These are phyloP conservation scores for Penicillium thymicola DNA, from an alignment of 2,329 filamentous ascomycete genomes.

Conservation along the genomic window DNA sequence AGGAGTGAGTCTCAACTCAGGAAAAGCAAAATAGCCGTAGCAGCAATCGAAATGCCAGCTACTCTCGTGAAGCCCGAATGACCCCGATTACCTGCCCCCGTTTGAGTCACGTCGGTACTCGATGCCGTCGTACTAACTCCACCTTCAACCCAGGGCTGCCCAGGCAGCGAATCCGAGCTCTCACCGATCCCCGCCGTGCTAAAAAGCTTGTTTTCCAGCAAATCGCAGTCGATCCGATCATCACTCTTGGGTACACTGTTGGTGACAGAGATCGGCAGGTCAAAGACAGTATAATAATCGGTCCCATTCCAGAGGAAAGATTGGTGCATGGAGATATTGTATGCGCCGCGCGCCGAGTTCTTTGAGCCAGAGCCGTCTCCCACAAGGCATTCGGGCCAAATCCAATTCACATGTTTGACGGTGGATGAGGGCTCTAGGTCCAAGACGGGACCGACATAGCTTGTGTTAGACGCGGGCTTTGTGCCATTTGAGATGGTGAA, in stretches of 20 bases:
- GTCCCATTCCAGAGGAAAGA: conserved; percentile 64
- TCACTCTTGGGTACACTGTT: conserved; percentile 53
- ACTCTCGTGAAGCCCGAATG: neutral
- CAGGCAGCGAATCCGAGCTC: conserved; percentile 22
- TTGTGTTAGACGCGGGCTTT: conserved; percentile 44
- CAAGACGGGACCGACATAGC: conserved; percentile 62
- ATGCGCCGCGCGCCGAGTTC: conserved; percentile 56
- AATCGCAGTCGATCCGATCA: conserved; percentile 23
- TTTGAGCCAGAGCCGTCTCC: conserved; percentile 52
- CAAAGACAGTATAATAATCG: conserved; percentile 67
- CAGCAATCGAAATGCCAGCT: neutral
- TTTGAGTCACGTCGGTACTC: conserved; percentile 1
- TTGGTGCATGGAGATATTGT: conserved; percentile 71
- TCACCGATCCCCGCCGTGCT: conserved; percentile 9
- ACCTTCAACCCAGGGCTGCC: conserved; percentile 24
- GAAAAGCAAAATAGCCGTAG: neutral
- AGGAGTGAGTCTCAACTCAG: neutral
- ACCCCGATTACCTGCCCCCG: neutral
- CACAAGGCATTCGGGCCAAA: conserved; percentile 66
- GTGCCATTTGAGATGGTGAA: conserved; percentile 67
- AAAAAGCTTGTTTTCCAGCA: conserved; percentile 26
- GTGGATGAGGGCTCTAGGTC: conserved; percentile 63
- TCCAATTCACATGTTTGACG: conserved; percentile 71
- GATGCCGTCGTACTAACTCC: conserved; percentile 3
- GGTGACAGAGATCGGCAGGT: conserved; percentile 65